phyloP scores from a whole-genome alignment of 164 flowering plant genomes.

The Pachysandra terminalis region DNA sequence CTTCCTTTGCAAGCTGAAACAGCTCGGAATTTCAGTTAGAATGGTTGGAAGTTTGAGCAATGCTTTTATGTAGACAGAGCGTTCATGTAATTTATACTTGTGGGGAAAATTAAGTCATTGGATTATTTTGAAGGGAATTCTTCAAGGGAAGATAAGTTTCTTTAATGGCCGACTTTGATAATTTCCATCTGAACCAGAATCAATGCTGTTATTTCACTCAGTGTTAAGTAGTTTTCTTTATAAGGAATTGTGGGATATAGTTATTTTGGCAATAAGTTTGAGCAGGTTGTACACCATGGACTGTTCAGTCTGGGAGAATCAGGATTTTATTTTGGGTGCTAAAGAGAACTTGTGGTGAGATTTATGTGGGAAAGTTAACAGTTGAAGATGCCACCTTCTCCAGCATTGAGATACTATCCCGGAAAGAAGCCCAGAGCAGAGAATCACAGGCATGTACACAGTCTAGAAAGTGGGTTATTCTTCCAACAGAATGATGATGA shows the following conservation, averaged over 20 bases:
- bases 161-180: not conserved
- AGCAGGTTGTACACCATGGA: not conserved
- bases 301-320: slow-evolving; percentile 1
- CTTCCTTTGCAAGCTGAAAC: not conserved
- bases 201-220: not conserved
- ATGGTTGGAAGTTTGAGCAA: not conserved
- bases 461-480: slow-evolving; percentile 60
- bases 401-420: slow-evolving; percentile 68
- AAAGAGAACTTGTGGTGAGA: slow-evolving; percentile 8
- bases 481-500: slow-evolving; percentile 76
- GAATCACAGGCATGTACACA: slow-evolving; percentile 69
- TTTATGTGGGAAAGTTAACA: slow-evolving; percentile 10
- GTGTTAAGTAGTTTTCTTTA: not conserved
- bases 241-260: not conserved
- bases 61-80: too few relatives aligned
- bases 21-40: not conserved
- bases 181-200: not conserved
- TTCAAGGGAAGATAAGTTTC: not conserved
- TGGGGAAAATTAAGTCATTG: too few relatives aligned
- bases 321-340: slow-evolving; percentile 2
- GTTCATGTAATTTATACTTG: too few relatives aligned
- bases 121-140: too few relatives aligned
- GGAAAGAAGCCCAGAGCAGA: slow-evolving; percentile 48
- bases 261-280: not conserved
- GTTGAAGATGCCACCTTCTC: slow-evolving; percentile 76